phyloP scores from a whole-genome alignment of 2,329 filamentous ascomycete species.

The Tolypocladium guangdongense region DNA sequence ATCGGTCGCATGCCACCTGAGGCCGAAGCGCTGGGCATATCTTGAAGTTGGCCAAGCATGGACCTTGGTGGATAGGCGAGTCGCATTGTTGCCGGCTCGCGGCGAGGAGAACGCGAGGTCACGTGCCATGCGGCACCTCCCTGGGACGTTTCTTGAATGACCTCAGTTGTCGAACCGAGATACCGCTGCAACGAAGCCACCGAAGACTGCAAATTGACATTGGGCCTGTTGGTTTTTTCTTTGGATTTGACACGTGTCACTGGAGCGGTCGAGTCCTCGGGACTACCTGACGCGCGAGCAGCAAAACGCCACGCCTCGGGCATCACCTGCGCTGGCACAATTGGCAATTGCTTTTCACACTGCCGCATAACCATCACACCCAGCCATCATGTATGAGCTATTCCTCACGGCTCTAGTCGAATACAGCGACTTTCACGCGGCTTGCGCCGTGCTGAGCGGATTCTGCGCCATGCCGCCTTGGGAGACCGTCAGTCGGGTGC shows the following conservation, averaged over 20 bases:
- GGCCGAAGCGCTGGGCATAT: neutral
- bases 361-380: neutral
- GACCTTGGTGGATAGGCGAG: constrained; percentile 2
- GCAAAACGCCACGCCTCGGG: neutral
- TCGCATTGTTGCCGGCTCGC: constrained; percentile 1
- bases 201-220: neutral
- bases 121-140: constrained; percentile 12
- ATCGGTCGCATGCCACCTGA: neutral
- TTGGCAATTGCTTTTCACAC: neutral
- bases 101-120: constrained; percentile 16
- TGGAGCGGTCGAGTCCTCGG: neutral
- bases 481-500: constrained; percentile 36
- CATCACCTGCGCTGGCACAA: neutral
- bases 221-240: neutral
- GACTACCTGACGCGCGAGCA: neutral
- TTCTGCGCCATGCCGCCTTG: constrained; percentile 45
- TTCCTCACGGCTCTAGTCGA: constrained; percentile 45
- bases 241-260: neutral
- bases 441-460: constrained; percentile 43
- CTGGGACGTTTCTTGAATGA: neutral
- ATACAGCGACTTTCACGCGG: constrained; percentile 35
- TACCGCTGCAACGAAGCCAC: neutral
- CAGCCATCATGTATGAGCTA: constrained; percentile 42
- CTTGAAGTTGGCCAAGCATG: neutral
- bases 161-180: too few relatives aligned